Evolutionary conservation across 2,329 filamentous ascomycete genomes (phyloP).

Genomic region (Aspergillus tamarii): DNA sequence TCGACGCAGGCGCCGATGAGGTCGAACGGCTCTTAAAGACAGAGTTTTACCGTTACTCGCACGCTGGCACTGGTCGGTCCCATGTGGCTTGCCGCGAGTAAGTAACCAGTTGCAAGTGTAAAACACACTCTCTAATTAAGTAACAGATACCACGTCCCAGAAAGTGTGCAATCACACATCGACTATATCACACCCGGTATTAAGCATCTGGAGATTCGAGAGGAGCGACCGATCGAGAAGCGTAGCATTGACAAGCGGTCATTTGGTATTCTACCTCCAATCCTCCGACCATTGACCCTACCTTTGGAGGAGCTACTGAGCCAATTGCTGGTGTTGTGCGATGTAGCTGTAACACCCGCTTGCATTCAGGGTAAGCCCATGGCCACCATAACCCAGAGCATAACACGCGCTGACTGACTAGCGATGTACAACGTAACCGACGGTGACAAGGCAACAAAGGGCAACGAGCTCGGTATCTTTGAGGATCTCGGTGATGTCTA

Average conservation of each 20-base stretch:
- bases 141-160: slow-evolving; percentile 53
- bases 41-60: slow-evolving; percentile 56
- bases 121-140: background rate
- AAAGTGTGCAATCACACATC: slow-evolving; percentile 51
- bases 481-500: slow-evolving; percentile 52
- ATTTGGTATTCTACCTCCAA: slow-evolving; percentile 27
- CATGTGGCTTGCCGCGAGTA: slow-evolving; percentile 44
- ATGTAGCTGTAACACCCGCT: slow-evolving; percentile 41
- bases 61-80: slow-evolving; percentile 37
- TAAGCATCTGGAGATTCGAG: slow-evolving; percentile 34
- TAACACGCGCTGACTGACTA: slow-evolving; percentile 16
- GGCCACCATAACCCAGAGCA: background rate
- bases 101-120: slow-evolving; percentile 8
- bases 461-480: slow-evolving; percentile 52
- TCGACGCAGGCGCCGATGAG: slow-evolving; percentile 58
- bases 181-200: slow-evolving; percentile 60
- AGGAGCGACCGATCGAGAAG: slow-evolving; percentile 14
- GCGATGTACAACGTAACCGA: slow-evolving; percentile 50
- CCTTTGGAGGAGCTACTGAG: slow-evolving; percentile 26
- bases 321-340: slow-evolving; percentile 28
- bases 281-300: slow-evolving; percentile 28
- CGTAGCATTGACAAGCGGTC: slow-evolving; percentile 26
- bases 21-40: slow-evolving; percentile 58
- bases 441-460: slow-evolving; percentile 41
- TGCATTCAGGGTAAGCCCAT: slow-evolving; percentile 41